Evolutionary conservation across 2,329 filamentous ascomycete genomes (phyloP), one percentile per base, ranked within the genome.

Genomic region (Phialocephala subalpina): DNA sequence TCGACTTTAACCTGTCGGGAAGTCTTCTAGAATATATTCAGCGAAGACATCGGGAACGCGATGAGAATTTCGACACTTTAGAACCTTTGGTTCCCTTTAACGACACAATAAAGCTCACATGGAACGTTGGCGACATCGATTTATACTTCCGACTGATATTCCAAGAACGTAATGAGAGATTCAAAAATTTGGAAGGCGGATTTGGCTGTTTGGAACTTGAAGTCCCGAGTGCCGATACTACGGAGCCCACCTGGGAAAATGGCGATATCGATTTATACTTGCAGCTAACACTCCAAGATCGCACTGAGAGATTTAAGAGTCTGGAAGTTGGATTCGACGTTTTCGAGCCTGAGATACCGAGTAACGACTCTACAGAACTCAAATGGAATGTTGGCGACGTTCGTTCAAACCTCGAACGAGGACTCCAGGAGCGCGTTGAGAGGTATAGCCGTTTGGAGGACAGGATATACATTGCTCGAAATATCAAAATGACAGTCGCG

Each of bases 401-500:
- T 16, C 65, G 69, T 59, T 64, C 49, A 11, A 25, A 57, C 14
- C 66, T 68, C 45, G 27, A 22, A 53, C 40, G 63, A n/a, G 63
- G 60, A 53, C 40, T 58, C 49, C 58, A 62, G 27, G 27, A 64
- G 16, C 63, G 52, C 56, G 63, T 53, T 35, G 55, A 62, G n/a
- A 49, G 45, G 3, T 22, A 18, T 49, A 11, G 18, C 22, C n/a
- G 20, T 11, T 11, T 20, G n/a, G 6, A 1, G 11, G 18, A 49
- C 6, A 49, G 35, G 11, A 7, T 52, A 61, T 35, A 36, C 25
- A 64, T 70, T 58, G 56, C 62, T n/a, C 57, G 60, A 36, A 69
- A 52, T 22, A 70, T 74, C 25, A 67, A 63, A 62, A 33, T 64
- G 36, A 70, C 68, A 11, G 64, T 71, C 18, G 68, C 68, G 12